A percentile compares a stretch with the other conserved stretches of the same genome.
Evolutionary conservation across 176 grass and related monocot species (phyloP).

Genomic region (Oryza glumipatula): DNA sequence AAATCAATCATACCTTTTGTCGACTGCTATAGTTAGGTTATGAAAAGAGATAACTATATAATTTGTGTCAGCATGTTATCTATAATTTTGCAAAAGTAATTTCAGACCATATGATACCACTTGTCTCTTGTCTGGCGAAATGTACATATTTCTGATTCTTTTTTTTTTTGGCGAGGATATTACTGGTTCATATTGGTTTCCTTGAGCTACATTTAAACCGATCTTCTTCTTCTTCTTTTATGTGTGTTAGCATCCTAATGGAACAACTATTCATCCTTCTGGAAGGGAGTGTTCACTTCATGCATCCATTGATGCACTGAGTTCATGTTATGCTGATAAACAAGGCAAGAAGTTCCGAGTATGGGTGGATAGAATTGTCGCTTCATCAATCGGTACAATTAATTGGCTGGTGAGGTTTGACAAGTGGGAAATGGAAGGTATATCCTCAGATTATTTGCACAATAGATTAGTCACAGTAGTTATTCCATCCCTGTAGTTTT

Average conservation of each 20-base stretch:
- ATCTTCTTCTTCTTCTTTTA: slow-evolving; percentile 15
- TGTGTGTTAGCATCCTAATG: slow-evolving; percentile 60
- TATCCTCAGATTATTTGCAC: slow-evolving; percentile 21
- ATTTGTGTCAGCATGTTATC: neutral
- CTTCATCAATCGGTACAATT: slow-evolving; percentile 58
- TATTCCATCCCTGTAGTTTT: neutral
- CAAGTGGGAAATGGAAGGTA: slow-evolving; percentile 85
- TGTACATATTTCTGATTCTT: neutral
- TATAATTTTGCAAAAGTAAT: neutral
- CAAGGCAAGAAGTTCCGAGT: slow-evolving; percentile 57
- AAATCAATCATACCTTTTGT: slow-evolving; percentile 1
- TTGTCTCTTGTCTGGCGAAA: neutral
- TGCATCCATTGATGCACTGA: slow-evolving; percentile 55
- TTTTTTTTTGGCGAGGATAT: neutral
- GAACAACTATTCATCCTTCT: slow-evolving; percentile 70
- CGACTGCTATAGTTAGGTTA: slow-evolving; percentile 5
- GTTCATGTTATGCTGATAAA: slow-evolving; percentile 70
- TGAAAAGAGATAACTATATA: slow-evolving; percentile 4
- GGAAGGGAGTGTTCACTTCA: slow-evolving; percentile 69
- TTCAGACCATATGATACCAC: neutral
- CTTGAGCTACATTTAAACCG: slow-evolving; percentile 28
- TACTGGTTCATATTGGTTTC: neutral
- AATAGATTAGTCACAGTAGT: neutral
- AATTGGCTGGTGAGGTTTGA: slow-evolving; percentile 87
- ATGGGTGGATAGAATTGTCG: slow-evolving; percentile 83